Percentiles rank a stretch among this genome's conserved stretches.
These are phyloP conservation scores for Exophiala mesophila DNA, from an alignment of 2,329 filamentous ascomycete species.

Conservation along the genomic window DNA sequence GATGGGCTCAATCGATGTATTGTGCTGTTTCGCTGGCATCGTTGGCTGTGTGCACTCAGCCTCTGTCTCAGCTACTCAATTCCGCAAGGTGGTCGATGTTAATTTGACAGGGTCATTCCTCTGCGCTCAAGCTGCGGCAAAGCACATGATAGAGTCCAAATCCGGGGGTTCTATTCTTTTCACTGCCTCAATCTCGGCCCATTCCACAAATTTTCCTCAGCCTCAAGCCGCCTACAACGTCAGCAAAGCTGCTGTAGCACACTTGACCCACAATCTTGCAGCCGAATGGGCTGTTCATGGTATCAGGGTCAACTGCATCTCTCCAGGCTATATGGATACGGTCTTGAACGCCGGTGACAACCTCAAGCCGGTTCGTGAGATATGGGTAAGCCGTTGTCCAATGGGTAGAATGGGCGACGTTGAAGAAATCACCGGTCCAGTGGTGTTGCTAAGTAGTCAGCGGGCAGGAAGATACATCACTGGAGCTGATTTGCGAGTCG, in stretches of 20 bases:
- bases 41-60: constrained; percentile 59
- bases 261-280: constrained; percentile 60
- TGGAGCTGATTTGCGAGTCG: constrained; percentile 61
- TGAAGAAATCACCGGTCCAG: constrained; percentile 58
- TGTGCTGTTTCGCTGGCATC: constrained; percentile 64
- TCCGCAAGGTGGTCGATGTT: constrained; percentile 61
- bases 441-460: constrained; percentile 57
- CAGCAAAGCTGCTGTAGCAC: constrained; percentile 62
- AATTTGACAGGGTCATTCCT: constrained; percentile 69
- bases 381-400: constrained; percentile 58
- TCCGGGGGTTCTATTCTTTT: constrained; percentile 65
- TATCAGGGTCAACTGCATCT: constrained; percentile 66
- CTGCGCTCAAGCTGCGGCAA: constrained; percentile 60
- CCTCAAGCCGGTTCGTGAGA: constrained; percentile 48
- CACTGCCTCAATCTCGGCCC: constrained; percentile 57
- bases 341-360: constrained; percentile 64
- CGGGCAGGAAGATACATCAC: constrained; percentile 63
- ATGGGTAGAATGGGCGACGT: constrained; percentile 61
- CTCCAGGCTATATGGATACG: constrained; percentile 73
- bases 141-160: constrained; percentile 41
- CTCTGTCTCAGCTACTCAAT: constrained; percentile 55
- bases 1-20: constrained; percentile 33
- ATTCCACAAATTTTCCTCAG: constrained; percentile 55
- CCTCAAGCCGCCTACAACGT: constrained; percentile 67
- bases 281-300: constrained; percentile 69